Conservation (phyloP, 1,139 yeast genomes). For the Torulaspora pretoriensis region DNA sequence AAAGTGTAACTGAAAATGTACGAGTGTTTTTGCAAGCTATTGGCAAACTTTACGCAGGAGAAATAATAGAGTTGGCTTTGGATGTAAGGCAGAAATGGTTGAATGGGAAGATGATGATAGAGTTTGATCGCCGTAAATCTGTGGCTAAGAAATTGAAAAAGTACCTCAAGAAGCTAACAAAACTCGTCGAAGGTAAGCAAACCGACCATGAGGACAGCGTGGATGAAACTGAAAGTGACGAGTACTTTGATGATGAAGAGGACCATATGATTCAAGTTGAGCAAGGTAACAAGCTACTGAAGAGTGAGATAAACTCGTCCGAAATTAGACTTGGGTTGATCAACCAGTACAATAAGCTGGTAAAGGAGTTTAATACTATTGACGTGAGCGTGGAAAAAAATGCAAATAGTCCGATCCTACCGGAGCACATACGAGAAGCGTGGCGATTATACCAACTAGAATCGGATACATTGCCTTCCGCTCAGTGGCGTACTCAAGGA, state of each 20-base stretch:
- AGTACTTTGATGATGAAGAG: conserved; percentile 32
- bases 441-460: conserved; percentile 72
- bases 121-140: conserved; percentile 34
- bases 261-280: conserved; percentile 21
- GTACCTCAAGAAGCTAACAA: conserved; percentile 29
- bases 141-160: conserved; percentile 33
- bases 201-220: conserved; percentile 27
- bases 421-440: conserved; percentile 85
- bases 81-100: conserved; percentile 57
- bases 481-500: conserved; percentile 72
- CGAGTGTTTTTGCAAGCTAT: conserved; percentile 83
- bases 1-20: conserved; percentile 76
- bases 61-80: conserved; percentile 75
- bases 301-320: conserved; percentile 24
- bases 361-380: conserved; percentile 28
- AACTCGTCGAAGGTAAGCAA: conserved; percentile 22
- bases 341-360: conserved; percentile 30
- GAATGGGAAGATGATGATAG: conserved; percentile 39
- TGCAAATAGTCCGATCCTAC: conserved; percentile 58
- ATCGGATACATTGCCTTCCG: conserved; percentile 57
- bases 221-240: conserved; percentile 33
- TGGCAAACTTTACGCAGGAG: conserved; percentile 84
- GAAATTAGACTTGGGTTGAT: conserved; percentile 29
- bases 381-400: conserved; percentile 41
- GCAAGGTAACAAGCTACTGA: conserved; percentile 26